phyloP scores from a whole-genome alignment of 805 yeast genomes.

The Candida wancherniae region DNA sequence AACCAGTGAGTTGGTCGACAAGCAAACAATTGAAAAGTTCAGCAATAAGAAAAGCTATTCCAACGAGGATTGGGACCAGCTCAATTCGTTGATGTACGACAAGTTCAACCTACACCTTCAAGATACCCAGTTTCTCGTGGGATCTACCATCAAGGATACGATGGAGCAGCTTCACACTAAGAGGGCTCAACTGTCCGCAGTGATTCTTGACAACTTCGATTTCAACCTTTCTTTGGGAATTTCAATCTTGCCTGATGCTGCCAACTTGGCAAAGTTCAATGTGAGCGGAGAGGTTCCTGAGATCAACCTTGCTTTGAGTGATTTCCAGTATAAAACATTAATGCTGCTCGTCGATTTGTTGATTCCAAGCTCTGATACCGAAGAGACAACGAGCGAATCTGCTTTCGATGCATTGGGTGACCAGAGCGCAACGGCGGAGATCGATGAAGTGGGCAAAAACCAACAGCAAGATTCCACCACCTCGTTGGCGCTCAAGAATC shows the following conservation, averaged over 20 bases:
- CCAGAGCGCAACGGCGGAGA: slow-evolving; percentile 8
- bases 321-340: slow-evolving; percentile 83
- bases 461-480: slow-evolving; percentile 1
- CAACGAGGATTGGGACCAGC: slow-evolving; percentile 66
- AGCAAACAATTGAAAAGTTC: slow-evolving; percentile 60
- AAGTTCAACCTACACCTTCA: slow-evolving; percentile 69
- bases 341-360: slow-evolving; percentile 71
- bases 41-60: slow-evolving; percentile 57
- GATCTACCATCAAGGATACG: slow-evolving; percentile 73
- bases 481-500: slow-evolving; percentile 27
- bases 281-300: slow-evolving; percentile 75
- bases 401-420: slow-evolving; percentile 32
- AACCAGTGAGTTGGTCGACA: slow-evolving; percentile 72
- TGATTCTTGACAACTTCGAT: slow-evolving; percentile 71
- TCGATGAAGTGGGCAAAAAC: slow-evolving; percentile 19
- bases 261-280: slow-evolving; percentile 64
- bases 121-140: slow-evolving; percentile 86
- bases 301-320: slow-evolving; percentile 70
- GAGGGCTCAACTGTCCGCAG: slow-evolving; percentile 42
- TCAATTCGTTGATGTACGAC: slow-evolving; percentile 84
- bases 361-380: slow-evolving; percentile 47
- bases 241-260: slow-evolving; percentile 80
- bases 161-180: slow-evolving; percentile 60
- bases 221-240: slow-evolving; percentile 71
- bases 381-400: slow-evolving; percentile 30